A percentile compares a stretch with the other conserved stretches of the same genome.
Evolutionary conservation across 495 filamentous ascomycete genomes (phyloP).

Genomic region (Podospora fimiseda): DNA sequence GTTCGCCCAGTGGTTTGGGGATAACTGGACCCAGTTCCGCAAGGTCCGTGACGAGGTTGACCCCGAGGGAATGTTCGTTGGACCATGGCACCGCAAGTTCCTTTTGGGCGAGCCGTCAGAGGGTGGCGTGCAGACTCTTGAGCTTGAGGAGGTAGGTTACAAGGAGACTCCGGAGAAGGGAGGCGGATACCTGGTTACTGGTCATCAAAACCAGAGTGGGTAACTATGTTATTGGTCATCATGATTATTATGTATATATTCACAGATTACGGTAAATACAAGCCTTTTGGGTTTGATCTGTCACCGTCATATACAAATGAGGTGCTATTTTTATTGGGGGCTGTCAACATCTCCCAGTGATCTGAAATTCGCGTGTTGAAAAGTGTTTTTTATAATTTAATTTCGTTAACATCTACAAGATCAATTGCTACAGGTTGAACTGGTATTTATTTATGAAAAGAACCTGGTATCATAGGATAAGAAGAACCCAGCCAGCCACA

Average conservation of each 20-base stretch:
- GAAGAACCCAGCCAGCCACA: too few species aligned
- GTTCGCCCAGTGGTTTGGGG: conserved; percentile 48
- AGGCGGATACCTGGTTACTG: conserved; percentile 26
- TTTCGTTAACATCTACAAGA: too few species aligned
- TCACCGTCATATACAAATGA: too few species aligned
- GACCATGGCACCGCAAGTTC: conserved; percentile 75
- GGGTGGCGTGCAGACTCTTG: conserved; percentile 12
- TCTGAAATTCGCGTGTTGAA: too few species aligned
- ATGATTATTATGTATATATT: conserved; percentile 3
- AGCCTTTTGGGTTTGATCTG: too few species aligned
- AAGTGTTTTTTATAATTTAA: too few species aligned
- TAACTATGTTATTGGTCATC: neutral
- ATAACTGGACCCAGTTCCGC: conserved; percentile 56
- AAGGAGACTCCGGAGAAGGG: conserved; percentile 14
- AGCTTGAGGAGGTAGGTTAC: conserved; percentile 36
- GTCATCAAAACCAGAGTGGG: conserved; percentile 14
- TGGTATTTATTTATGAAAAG: neutral
- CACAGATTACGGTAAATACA: neutral
- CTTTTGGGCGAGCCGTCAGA: conserved; percentile 44
- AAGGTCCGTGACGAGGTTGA: conserved; percentile 68
- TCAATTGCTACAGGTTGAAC: neutral
- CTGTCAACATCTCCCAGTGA: too few species aligned
- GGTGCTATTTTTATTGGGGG: too few species aligned
- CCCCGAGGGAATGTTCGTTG: conserved; percentile 84
- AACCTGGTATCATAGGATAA: neutral